Evolutionary conservation across 1,139 yeast genomes (phyloP).

Genomic region (Torulaspora pretoriensis): DNA sequence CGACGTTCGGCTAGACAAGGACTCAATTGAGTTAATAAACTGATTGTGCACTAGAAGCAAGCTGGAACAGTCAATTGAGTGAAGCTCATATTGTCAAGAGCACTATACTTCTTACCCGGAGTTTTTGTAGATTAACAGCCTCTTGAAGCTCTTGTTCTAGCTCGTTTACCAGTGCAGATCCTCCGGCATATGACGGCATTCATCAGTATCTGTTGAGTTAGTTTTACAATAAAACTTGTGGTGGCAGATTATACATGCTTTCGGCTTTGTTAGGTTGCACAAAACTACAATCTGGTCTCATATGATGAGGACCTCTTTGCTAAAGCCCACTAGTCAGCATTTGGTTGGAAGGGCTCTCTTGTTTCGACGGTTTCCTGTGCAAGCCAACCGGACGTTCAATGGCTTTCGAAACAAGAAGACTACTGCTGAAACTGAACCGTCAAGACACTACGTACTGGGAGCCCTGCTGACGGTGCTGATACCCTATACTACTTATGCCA

Average conservation of each 20-base stretch:
- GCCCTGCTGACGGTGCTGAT: slow-evolving; percentile 39
- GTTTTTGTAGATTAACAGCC: not conserved
- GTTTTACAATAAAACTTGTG: too few species aligned
- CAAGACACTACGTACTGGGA: slow-evolving; percentile 17
- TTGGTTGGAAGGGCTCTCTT: not conserved
- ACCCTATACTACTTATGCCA: slow-evolving; percentile 66
- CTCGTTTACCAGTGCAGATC: not conserved
- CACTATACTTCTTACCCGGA: not conserved
- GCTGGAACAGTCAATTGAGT: too few species aligned
- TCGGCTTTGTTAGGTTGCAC: not conserved
- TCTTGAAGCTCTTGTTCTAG: not conserved
- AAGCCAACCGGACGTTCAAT: slow-evolving; percentile 1
- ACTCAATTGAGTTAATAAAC: too few species aligned
- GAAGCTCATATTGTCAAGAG: too few species aligned
- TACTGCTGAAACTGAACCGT: slow-evolving; percentile 6
- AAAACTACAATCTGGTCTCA: not conserved
- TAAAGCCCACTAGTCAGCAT: not conserved
- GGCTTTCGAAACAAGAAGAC: slow-evolving; percentile 6
- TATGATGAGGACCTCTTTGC: not conserved
- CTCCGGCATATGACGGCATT: not conserved
- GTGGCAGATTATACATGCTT: not conserved
- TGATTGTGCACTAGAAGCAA: too few species aligned
- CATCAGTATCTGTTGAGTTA: too few species aligned
- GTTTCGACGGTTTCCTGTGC: not conserved
- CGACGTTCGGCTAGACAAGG: too few species aligned